These are phyloP conservation scores for Lolium rigidum DNA, from an alignment of 176 grass and related monocot species.

Conservation along the genomic window DNA sequence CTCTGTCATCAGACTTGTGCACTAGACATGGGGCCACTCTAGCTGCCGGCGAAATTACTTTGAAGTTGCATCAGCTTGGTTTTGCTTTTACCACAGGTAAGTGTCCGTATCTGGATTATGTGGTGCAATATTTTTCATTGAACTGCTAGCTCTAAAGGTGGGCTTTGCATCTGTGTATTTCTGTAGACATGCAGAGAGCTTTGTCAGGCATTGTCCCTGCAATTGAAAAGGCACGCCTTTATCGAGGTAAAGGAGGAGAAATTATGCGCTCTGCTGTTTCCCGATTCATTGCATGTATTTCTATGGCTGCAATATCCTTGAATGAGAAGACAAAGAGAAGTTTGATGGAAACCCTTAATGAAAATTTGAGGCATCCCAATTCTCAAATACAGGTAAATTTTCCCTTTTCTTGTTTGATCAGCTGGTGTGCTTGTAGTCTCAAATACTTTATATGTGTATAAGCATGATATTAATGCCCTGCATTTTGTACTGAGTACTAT, in stretches of 20 bases:
- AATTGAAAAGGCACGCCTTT: constrained; percentile 96
- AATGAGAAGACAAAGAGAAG: constrained; percentile 86
- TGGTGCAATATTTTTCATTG: constrained; percentile 29
- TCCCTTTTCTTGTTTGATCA: constrained; percentile 33
- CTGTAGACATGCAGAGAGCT: constrained; percentile 78
- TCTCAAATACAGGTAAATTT: constrained; percentile 86
- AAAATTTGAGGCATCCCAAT: constrained; percentile 95
- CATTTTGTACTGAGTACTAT: constrained; percentile 40
- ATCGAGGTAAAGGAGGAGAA: constrained; percentile 97
- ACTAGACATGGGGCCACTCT: constrained; percentile 96
- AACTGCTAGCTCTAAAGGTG: constrained; percentile 27
- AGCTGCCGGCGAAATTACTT: constrained; percentile 79
- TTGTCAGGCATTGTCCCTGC: constrained; percentile 80
- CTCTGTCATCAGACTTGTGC: constrained; percentile 87
- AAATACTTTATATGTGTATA: constrained; percentile 9
- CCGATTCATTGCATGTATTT: constrained; percentile 90
- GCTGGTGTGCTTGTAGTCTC: constrained; percentile 10
- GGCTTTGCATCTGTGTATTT: constrained; percentile 32
- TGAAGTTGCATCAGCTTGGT: constrained; percentile 72
- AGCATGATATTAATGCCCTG: constrained; percentile 24
- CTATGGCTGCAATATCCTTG: constrained; percentile 75
- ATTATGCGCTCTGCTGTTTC: constrained; percentile 94
- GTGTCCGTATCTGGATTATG: constrained; percentile 10
- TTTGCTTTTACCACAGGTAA: constrained; percentile 70
- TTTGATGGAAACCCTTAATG: constrained; percentile 93